Base-by-base conservation (phyloP, 2,329 filamentous ascomycete genomes). In the Chaetothyriales sp. region DNA sequence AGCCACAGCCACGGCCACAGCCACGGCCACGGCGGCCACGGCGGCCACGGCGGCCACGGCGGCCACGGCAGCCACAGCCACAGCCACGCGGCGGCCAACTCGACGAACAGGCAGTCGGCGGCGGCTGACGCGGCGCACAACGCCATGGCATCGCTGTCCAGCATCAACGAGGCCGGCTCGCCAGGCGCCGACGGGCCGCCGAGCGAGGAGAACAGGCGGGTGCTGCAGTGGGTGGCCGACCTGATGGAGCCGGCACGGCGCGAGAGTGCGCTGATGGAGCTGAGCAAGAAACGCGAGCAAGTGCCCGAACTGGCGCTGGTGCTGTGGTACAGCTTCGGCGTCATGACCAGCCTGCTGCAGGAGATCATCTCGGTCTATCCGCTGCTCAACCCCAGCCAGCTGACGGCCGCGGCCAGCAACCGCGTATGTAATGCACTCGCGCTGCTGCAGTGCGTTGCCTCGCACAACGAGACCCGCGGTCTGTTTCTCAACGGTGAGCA, bases 311-410 rank as follows among this genome's bases (percentile, higher is more conserved):
- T 98, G 54, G 92, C 92, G 46, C 74, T 98, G 62, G 95, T 98
- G 56, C 75, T 98, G 56, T 98, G 92, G 92, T 92, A 98, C 69
- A 97, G 90, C 2, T 97, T 95, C 65, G 92, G 90, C 94, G 92
- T 98, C 64, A 98, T 98, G 92, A 95, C 92, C 46, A 94, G 89
- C 51, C 76, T 98, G 20, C 78, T 97, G 33, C 90, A 97, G 69
- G 92, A 98, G 72, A 98, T 98, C 66, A 98, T 98, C 65, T 95
- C 90, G 9, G 92, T 98, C 51, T 98, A 98, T 67, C 94, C 89
- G 25, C 80, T 98, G 4, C 80, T 98, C 62, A 98, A 95, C 68
- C 92, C 92, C 5, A 95, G 89, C 48, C 90, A 97, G 71, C 80
- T 98, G 63, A 98, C 92, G 6, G 92, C 92, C 2, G 89, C 92